Percentiles rank a stretch among this genome's conserved stretches.
These are phyloP conservation scores for Casuarina cunninghamiana DNA, from an alignment of 306 rosid genomes.

Conservation along the genomic window DNA sequence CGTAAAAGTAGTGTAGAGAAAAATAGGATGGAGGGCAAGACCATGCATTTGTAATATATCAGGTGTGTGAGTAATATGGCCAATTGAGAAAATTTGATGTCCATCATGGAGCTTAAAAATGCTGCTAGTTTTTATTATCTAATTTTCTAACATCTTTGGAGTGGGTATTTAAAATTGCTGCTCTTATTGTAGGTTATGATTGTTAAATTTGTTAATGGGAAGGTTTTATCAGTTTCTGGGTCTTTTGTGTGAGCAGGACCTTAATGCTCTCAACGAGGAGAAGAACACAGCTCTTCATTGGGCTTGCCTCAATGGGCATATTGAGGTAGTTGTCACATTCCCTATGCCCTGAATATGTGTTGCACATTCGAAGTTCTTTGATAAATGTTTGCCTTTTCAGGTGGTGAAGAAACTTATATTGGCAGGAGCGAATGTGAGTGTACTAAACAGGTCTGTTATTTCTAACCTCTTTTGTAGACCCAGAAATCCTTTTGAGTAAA, in stretches of 20 bases:
- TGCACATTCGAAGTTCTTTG: constrained; percentile 14
- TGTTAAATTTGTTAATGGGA: background rate
- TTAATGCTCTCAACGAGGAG: constrained; percentile 73
- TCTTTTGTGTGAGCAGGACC: constrained; percentile 47
- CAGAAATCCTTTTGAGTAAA: constrained; percentile 4
- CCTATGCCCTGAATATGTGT: background rate
- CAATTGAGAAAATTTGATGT: background rate
- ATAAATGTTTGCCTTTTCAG: constrained; percentile 34
- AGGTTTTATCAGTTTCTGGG: constrained; percentile 4
- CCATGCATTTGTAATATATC: too few species aligned
- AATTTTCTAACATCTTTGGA: background rate
- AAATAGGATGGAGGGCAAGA: too few species aligned
- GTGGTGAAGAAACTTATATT: constrained; percentile 84
- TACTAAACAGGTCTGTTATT: constrained; percentile 60
- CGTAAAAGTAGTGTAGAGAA: too few species aligned
- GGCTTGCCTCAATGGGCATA: constrained; percentile 97
- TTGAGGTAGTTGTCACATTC: constrained; percentile 51
- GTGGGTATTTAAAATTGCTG: background rate
- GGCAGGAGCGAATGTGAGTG: constrained; percentile 71
- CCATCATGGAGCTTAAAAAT: background rate
- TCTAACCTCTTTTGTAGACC: background rate
- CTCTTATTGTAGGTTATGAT: background rate
- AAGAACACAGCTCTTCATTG: constrained; percentile 89
- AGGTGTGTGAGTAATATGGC: background rate
- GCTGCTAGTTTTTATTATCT: background rate